Percentiles rank a stretch among this genome's conserved stretches.
phyloP scores from a whole-genome alignment of 2,329 filamentous ascomycete genomes.

The Fusarium acutatum region DNA sequence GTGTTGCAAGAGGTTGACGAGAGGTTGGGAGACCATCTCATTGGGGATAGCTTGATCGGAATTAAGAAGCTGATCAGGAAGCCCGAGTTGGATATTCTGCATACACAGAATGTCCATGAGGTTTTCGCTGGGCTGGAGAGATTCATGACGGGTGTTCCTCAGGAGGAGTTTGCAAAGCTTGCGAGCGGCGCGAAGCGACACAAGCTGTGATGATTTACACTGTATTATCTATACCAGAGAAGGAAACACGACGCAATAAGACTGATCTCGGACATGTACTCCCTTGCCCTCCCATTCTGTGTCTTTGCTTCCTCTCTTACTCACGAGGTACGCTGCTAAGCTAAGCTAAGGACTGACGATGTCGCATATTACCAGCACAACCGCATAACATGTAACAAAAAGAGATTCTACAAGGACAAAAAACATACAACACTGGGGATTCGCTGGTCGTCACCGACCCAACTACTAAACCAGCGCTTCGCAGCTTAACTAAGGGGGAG shows the following conservation, averaged over 20 bases:
- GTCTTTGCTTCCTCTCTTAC: background rate
- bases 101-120: slow-evolving; percentile 82
- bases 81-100: slow-evolving; percentile 76
- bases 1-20: slow-evolving; percentile 86
- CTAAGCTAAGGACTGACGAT: background rate
- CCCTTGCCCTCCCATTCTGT: background rate
- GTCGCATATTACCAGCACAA: background rate
- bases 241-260: background rate
- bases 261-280: background rate
- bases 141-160: slow-evolving; percentile 82
- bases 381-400: background rate
- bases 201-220: slow-evolving; percentile 71
- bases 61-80: slow-evolving; percentile 86
- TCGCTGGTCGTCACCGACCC: slow-evolving; percentile 4
- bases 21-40: slow-evolving; percentile 79
- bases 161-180: slow-evolving; percentile 87
- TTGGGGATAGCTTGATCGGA: slow-evolving; percentile 77
- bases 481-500: slow-evolving; percentile 1
- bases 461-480: slow-evolving; percentile 1
- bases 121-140: slow-evolving; percentile 86
- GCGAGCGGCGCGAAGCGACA: slow-evolving; percentile 91
- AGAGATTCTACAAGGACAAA: background rate
- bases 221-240: background rate
- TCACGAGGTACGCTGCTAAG: background rate
- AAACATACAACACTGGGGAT: slow-evolving; percentile 7